A percentile compares a stretch with the other conserved stretches of the same genome.
These are phyloP conservation scores for Cryptosporidium xiaoi DNA, from an alignment of 169 alveolate genomes.

Conservation along the genomic window DNA sequence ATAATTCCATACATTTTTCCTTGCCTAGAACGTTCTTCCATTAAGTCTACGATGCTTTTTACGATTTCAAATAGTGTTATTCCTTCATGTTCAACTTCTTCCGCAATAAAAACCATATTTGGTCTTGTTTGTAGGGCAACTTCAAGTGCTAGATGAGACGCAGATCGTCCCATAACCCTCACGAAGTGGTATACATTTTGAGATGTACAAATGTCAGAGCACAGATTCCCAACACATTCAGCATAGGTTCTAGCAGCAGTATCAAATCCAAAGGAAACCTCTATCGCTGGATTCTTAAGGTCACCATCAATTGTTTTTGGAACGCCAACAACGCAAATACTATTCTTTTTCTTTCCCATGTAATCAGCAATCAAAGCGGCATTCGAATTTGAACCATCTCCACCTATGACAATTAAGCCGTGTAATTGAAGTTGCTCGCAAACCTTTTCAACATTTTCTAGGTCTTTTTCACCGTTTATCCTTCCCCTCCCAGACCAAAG, in stretches of 20 bases:
- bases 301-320: conserved; percentile 99
- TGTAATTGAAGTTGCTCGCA: conserved; percentile 92
- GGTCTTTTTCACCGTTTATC: conserved; percentile 92
- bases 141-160: conserved; percentile 97
- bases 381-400: conserved; percentile 98
- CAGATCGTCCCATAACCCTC: conserved; percentile 98
- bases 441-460: conserved; percentile 86
- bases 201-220: conserved; percentile 91
- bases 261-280: conserved; percentile 97
- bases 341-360: conserved; percentile 84
- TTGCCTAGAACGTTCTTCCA: conserved; percentile 87
- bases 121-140: conserved; percentile 96
- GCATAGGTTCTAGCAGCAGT: conserved; percentile 97
- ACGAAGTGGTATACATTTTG: conserved; percentile 95
- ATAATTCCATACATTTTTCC: conserved; percentile 95
- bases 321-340: conserved; percentile 92
- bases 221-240: conserved; percentile 93
- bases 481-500: conserved; percentile 97
- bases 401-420: conserved; percentile 98
- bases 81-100: conserved; percentile 91
- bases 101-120: conserved; percentile 93
- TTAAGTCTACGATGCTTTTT: conserved; percentile 89
- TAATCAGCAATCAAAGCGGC: conserved; percentile 98
- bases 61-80: conserved; percentile 89
- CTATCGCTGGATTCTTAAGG: conserved; percentile 93